Base-by-base conservation (phyloP, 2,329 filamentous ascomycete genomes). In the Stagonosporopsis tanaceti region DNA sequence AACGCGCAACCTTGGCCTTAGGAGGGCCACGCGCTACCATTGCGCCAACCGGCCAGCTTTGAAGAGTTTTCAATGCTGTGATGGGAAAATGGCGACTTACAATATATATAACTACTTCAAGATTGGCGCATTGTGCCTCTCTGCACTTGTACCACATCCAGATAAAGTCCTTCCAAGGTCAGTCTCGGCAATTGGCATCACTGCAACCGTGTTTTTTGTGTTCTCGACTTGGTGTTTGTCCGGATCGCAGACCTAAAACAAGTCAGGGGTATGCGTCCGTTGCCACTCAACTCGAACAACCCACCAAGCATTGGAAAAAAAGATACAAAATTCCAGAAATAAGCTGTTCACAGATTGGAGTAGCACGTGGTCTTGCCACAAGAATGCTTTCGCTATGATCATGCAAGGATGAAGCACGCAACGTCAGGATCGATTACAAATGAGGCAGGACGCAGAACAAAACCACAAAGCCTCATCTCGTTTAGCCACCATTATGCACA, bases 21-120 rank as follows among this genome's bases (percentile, higher is more conserved):
- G 72, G 72, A 75, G 72, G 72, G 70, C 71, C 69, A 70, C 72
- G 72, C 72, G 72, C 72, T 75, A 74, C 72, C 72, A 75, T 75
- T 75, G 72, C 72, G 72, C 72, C 71, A 75, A 65, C 70, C 67
- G 66, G 69, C 69, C 70, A 55, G 50, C 52, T 57, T 41, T 37
- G 45, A 58, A 46, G 39, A 52, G n/a, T 46, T 48, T 50, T 37
- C 22, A 35, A 41, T 39, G 52, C 50, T 57, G 53, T 40, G 48
- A 57, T 57, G 53, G 35, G 34, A 30, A 37, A 11, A 34, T 2
- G 15, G 5, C 39, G 47, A 38, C 22, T 45, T 50, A 53, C 1
- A 48, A 28, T 17, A 17, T 17, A 2, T 24, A 40, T 39, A 53
- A 17, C 22, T 30, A 25, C 25, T 24, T 15, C 5, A 30, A 7